Base-by-base conservation (phyloP, 192 early-diverging fungal genomes). In the Coemansia sp. region DNA sequence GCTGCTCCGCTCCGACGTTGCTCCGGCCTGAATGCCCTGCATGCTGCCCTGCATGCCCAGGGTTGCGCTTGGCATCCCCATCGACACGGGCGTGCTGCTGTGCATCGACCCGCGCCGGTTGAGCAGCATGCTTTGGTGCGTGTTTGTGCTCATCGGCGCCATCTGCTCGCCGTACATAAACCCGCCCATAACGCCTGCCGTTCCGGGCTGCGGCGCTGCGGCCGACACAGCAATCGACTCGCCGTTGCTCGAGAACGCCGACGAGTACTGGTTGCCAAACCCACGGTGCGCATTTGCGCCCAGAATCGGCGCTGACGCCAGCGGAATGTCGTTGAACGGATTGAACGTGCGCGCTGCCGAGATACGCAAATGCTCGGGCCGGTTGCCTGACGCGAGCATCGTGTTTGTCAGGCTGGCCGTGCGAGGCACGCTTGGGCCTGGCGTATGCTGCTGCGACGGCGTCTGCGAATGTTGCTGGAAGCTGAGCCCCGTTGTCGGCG, bases 281-380 rank as follows among this genome's bases (percentile, higher is more conserved):
- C 60, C n/a, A 29, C 66, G 75, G 25, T 71, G 74, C 25, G 61
- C 15, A 39, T 39, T 49, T 47, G 79, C 60, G 29, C 79, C 79
- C 29, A 76, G 70, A 32, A 82, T 73, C n/a, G 79, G 79, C 11
- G 79, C 79, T 2, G 79, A 82, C 3, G 70, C 71, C 66, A 82
- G 38, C 32, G 79, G 73, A 10, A 48, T 57, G 43, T 82, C 79
- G 60, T 76, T 82, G 60, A 76, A 76, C 21, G 70, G 79, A 29
- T 82, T 76, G 65, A 82, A 82, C 2, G 70, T 63, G 15, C 79
- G 73, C 15, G 70, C 23, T 0, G 60, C 70, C n/a, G 79, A 70
- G 27, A 82, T 76, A 35, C 74, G 73, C 64, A 82, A 58, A 35
- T 82, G 69, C 57, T 76, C 73, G 15, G 79, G 79, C 10, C 79